A percentile compares a stretch with the other conserved stretches of the same genome.
phyloP scores from a whole-genome alignment of 768 basidiomycete species.

The Brasilioporus rufonigricans region DNA sequence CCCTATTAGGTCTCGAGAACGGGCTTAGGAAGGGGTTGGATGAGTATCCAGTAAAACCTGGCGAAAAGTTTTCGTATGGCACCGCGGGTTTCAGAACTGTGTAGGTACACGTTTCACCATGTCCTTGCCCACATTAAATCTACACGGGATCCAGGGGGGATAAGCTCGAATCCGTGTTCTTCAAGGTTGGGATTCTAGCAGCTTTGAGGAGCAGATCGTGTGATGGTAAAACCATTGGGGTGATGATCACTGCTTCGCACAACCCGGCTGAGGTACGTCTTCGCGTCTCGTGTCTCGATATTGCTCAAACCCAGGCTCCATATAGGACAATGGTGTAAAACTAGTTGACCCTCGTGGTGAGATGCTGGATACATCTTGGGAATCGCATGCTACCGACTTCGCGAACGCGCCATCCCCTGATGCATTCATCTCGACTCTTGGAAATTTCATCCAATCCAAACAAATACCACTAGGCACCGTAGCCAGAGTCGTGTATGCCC shows the following conservation, averaged over 20 bases:
- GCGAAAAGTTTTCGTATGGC: slow-evolving; percentile 79
- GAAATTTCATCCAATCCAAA: slow-evolving; percentile 54
- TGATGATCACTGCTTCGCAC: slow-evolving; percentile 99
- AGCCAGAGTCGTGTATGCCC: slow-evolving; percentile 82
- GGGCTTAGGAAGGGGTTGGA: slow-evolving; percentile 50
- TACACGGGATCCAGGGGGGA: slow-evolving; percentile 46
- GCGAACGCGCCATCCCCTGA: slow-evolving; percentile 79
- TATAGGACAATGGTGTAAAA: slow-evolving; percentile 97
- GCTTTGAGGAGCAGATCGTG: slow-evolving; percentile 87
- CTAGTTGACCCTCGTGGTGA: slow-evolving; percentile 96
- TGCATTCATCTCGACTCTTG: slow-evolving; percentile 66
- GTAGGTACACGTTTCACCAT: slow-evolving; percentile 46
- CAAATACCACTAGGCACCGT: slow-evolving; percentile 81
- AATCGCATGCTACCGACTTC: slow-evolving; percentile 77
- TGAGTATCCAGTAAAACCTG: slow-evolving; percentile 68
- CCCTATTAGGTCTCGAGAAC: slow-evolving; percentile 36
- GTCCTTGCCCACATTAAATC: slow-evolving; percentile 5
- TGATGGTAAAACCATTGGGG: slow-evolving; percentile 90
- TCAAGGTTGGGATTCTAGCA: slow-evolving; percentile 89
- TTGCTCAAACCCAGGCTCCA: slow-evolving; percentile 4
- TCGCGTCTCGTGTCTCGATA: neutral
- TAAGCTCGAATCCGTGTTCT: slow-evolving; percentile 86
- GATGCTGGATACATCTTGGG: slow-evolving; percentile 96
- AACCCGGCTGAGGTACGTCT: slow-evolving; percentile 89
- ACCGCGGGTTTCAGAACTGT: slow-evolving; percentile 92